Base-by-base conservation (phyloP, 2,329 filamentous ascomycete species). In the Colletotrichum sp. region DNA sequence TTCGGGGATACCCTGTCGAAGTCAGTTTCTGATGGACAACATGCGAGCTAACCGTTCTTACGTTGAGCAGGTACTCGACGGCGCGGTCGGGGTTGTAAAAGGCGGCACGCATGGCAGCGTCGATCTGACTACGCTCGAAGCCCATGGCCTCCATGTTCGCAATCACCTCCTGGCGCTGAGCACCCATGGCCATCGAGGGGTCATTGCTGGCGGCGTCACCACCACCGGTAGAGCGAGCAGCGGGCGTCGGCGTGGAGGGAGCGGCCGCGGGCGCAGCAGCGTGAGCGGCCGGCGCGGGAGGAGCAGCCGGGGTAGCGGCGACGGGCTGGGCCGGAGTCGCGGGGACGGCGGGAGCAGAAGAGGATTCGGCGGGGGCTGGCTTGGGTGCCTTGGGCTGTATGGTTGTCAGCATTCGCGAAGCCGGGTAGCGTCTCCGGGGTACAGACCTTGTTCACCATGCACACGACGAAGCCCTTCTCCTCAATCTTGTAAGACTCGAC, bases 381-480 rank as follows among this genome's bases (percentile, higher is more conserved):
- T 98, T 98, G 79, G 95, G 94, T 92, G 96, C 81, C 81, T 86
- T 87, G 76, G 85, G 85, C 86, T 88, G 73, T 66, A 34, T 21
- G 71, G 28, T 21, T 58, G 77, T 80, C 64, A 77, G 78, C 55
- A 48, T 13, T 55, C 8, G 8, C 55, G 68, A 28, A 24, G 48
- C 12, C 28, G 16, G 21, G 21, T 7, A 10, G 24, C 28, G 10
- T 21, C 16, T 15, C 8, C 18, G 15, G 16, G 32, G 38, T 73
- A 77, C 85, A 78, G 88, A 98, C 96, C 94, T 98, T 98, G 84
- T 95, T 95, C 81, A 98, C 93, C 93, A 99, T 98, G 88, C 97
- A 99, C 76, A 99, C 97, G 81, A 99, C 96, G 85, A 98, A 99
- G 48, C 97, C 97, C 90, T 98, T 99, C 91, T 98, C 97, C 87